Evolutionary conservation across 1,284 basidiomycete species (phyloP).

Genomic region (Pseudozyma hubeiensis): DNA sequence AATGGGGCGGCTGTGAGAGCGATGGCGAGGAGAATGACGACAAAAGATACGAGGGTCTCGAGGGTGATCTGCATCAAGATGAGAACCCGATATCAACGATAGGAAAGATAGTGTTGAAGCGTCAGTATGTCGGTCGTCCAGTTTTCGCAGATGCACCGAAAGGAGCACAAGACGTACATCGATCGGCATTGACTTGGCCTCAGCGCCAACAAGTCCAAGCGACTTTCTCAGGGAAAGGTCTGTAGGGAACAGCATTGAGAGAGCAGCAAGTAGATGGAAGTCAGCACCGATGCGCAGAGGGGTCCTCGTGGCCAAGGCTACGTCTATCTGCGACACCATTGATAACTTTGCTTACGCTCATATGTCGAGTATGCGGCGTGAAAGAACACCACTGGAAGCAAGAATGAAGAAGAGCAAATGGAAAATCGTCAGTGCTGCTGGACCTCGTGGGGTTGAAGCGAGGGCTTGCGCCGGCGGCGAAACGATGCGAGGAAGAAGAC

Average conservation of each 20-base stretch:
- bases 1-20: conserved; percentile 77
- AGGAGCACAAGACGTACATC: conserved; percentile 28
- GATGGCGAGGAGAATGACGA: conserved; percentile 79
- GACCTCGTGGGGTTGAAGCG: not conserved
- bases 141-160: not conserved
- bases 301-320: too few relatives aligned
- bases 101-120: not conserved
- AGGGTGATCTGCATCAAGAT: conserved; percentile 81
- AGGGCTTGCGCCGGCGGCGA: too few relatives aligned
- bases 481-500: not conserved
- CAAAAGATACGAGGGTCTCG: conserved; percentile 77
- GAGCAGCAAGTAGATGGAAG: not conserved
- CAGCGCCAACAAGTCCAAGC: conserved; percentile 42
- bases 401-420: not conserved
- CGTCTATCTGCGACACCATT: not conserved
- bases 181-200: conserved; percentile 43
- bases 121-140: not conserved
- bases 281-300: not conserved
- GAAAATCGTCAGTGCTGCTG: not conserved
- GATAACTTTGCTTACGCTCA: conserved; percentile 41
- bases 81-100: too few relatives aligned
- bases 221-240: conserved; percentile 55
- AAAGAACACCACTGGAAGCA: conserved; percentile 46
- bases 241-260: conserved; percentile 2
- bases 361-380: conserved; percentile 63